A percentile compares a stretch with the other conserved stretches of the same genome.
phyloP scores from a whole-genome alignment of 257 asterid genomes.

The Nicotiana undulata region DNA sequence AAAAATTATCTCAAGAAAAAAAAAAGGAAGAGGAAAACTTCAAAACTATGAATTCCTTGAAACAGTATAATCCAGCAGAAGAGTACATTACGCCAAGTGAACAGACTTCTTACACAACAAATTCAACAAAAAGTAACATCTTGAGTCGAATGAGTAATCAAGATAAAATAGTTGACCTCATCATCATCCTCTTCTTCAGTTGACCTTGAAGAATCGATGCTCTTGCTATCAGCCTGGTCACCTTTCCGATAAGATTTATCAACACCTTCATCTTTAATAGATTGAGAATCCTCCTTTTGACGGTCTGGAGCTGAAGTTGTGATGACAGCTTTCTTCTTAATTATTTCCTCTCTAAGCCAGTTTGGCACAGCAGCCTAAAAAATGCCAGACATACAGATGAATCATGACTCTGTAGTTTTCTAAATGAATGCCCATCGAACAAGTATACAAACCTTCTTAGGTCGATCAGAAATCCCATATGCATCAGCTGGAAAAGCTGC shows the following conservation, averaged over 20 bases:
- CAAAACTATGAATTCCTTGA: neutral
- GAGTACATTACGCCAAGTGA: neutral
- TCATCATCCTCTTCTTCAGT: conserved; percentile 76
- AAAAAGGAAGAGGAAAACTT: neutral
- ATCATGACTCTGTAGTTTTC: neutral
- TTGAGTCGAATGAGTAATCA: neutral
- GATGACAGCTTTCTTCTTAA: conserved; percentile 77
- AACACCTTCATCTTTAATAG: conserved; percentile 56
- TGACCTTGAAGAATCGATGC: conserved; percentile 60
- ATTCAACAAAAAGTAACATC: neutral
- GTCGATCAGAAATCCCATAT: conserved; percentile 70
- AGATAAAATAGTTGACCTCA: conserved; percentile 40
- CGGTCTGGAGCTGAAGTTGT: conserved; percentile 44
- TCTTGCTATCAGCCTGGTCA: conserved; percentile 65
- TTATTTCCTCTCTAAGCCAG: conserved; percentile 98
- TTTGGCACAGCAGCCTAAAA: conserved; percentile 91
- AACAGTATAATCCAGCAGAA: neutral
- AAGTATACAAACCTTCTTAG: conserved; percentile 58
- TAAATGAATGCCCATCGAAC: neutral
- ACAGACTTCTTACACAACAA: neutral
- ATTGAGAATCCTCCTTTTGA: conserved; percentile 42
- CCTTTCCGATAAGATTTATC: conserved; percentile 47
- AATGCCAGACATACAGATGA: conserved; percentile 9
- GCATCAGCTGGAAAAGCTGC: conserved; percentile 59
- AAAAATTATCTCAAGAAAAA: neutral